Evolutionary conservation across 208 protist species (phyloP).

Genomic region (Crithidia thermophila): DNA sequence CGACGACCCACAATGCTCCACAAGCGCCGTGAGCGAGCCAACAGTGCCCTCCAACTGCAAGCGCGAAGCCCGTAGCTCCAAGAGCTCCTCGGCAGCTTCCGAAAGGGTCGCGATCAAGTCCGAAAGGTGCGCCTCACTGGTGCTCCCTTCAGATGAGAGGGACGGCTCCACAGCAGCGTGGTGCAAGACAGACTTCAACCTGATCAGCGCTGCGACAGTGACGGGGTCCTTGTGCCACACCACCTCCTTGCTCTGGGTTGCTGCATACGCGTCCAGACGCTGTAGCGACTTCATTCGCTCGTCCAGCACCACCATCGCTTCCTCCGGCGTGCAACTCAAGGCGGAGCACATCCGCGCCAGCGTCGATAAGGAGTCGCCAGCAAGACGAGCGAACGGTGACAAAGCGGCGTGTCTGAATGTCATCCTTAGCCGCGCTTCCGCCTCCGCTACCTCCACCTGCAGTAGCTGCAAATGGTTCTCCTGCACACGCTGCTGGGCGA

Average conservation of each 20-base stretch:
- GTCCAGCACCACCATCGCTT: neutral
- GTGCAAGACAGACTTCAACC: neutral
- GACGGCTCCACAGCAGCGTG: neutral
- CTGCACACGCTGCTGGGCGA: no score
- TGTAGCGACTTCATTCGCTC: neutral
- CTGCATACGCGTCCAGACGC: neutral
- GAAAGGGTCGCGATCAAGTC: neutral
- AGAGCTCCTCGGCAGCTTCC: neutral
- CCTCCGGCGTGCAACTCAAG: neutral
- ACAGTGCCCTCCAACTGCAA: neutral
- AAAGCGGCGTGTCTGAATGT: neutral
- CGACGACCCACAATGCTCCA: neutral
- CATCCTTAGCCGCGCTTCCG: neutral
- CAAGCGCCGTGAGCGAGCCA: neutral
- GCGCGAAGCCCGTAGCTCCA: neutral
- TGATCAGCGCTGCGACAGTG: neutral
- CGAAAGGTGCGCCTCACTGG: neutral
- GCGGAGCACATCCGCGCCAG: neutral
- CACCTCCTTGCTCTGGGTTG: neutral
- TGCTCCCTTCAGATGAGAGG: neutral
- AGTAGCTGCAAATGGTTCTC: no score
- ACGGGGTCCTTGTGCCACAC: conserved; percentile 4
- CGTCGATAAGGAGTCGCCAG: neutral
- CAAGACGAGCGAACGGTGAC: neutral
- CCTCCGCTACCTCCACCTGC: no score